Evolutionary conservation across 1,284 basidiomycete genomes (phyloP), one percentile per base, ranked within the genome.

Genomic region (Pterulicium gracile): DNA sequence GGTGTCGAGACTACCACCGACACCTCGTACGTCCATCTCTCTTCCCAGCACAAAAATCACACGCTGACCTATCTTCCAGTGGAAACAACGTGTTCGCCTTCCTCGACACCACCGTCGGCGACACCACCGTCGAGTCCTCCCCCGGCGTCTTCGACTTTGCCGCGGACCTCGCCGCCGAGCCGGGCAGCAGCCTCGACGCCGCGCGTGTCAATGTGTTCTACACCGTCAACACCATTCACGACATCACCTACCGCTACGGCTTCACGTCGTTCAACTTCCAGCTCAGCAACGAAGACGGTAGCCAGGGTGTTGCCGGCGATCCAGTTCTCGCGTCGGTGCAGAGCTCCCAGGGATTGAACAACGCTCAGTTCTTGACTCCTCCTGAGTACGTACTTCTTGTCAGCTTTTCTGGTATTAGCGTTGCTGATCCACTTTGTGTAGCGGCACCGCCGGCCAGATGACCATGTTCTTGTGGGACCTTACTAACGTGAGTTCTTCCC

Each of bases 401-500:
- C 18, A 34, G 7, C 39, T 41, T 7, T 15, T 41, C 19, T 7
- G 7, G n/a, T n/a, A n/a, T 19, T 10, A 20, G n/a, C 19, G 39
- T 15, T 41, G 18, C 13, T 41, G 10, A 41, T 39, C 55, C n/a
- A 61, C 59, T 3, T 58, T 59, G 5, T 47, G 56, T 24, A 56
- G 54, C 48, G 60, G 60, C 10, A 53, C 56, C 27, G 53, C 54
- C 18, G 60, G 60, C 10, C 44, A 47, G 41, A 61, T 62, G 61
- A 55, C 61, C 43, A 63, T 65, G 62, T 65, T 58, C 59, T 50
- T 63, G 13, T 65, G 58, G 60, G 23, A 43, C 21, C 10, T 24
- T 19, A 24, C 45, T 21, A 15, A n/a, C 19, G 58, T 55, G n/a
- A 35, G 56, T 32, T 62, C 27, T 32, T 32, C n/a, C n/a, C 27